Conservation (phyloP, 805 yeast species). For the Suhomyces sp. region DNA sequence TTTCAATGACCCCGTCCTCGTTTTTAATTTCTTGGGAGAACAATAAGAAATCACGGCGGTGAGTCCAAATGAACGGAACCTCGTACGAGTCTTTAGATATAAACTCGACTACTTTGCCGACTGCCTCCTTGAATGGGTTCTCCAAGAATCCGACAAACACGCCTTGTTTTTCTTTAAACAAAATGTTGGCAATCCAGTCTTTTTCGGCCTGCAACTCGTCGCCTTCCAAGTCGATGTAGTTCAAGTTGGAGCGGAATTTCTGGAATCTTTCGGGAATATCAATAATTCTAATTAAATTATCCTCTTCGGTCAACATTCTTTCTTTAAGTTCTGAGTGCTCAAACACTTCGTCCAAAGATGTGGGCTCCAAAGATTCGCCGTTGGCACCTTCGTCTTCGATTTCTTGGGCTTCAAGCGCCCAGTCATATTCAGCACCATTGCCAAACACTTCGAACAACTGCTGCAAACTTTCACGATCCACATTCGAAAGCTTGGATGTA, state of each 20-base stretch:
- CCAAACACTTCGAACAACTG: constrained; percentile 95
- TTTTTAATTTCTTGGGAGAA: constrained; percentile 47
- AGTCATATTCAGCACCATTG: constrained; percentile 93
- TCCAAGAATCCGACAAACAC: constrained; percentile 38
- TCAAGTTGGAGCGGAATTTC: constrained; percentile 63
- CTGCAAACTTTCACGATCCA: constrained; percentile 85
- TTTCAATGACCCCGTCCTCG: constrained; percentile 34
- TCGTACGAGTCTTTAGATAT: constrained; percentile 77
- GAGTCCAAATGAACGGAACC: constrained; percentile 94
- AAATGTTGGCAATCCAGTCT: constrained; percentile 71
- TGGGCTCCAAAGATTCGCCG: constrained; percentile 52
- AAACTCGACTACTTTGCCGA: constrained; percentile 67
- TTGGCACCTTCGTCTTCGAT: constrained; percentile 51
- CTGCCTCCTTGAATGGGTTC: constrained; percentile 63
- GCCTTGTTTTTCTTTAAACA: constrained; percentile 55
- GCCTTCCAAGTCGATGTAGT: constrained; percentile 63
- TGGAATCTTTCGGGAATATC: constrained; percentile 95
- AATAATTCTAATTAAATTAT: constrained; percentile 77
- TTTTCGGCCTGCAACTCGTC: constrained; percentile 72
- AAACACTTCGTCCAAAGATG: constrained; percentile 81
- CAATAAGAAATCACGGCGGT: constrained; percentile 84
- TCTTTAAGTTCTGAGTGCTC: constrained; percentile 92
- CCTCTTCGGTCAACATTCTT: constrained; percentile 87
- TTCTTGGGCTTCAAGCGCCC: constrained; percentile 94
- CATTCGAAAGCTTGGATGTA: constrained; percentile 58